Conservation (phyloP, 192 early-diverging fungal genomes). For the Dissophora globulifera region DNA sequence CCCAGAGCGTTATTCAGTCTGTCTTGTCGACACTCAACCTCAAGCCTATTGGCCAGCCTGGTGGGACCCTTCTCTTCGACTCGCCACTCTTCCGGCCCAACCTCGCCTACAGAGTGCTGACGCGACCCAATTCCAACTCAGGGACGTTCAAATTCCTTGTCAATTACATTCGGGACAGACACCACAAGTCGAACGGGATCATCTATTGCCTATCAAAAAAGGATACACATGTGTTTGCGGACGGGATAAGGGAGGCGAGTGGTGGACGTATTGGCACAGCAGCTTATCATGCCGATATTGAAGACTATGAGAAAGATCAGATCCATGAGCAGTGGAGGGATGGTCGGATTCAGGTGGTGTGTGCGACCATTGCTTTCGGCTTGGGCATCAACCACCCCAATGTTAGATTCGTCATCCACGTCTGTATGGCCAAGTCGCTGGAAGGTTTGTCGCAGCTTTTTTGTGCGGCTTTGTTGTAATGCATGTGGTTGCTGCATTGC, state of each 20-base stretch:
- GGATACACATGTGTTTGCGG: constrained; percentile 67
- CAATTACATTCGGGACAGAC: constrained; percentile 65
- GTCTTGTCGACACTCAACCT: constrained; percentile 35
- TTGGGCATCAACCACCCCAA: constrained; percentile 79
- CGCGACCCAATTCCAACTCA: constrained; percentile 51
- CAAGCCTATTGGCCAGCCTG: constrained; percentile 20
- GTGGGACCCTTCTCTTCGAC: constrained; percentile 65
- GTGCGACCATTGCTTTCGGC: constrained; percentile 86
- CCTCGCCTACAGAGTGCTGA: constrained; percentile 69
- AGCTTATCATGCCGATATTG: constrained; percentile 75
- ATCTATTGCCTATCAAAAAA: constrained; percentile 76
- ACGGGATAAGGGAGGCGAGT: constrained; percentile 60
- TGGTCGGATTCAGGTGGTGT: constrained; percentile 69
- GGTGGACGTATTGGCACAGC: constrained; percentile 58
- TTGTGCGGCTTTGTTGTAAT: neutral
- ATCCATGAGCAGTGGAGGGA: constrained; percentile 77
- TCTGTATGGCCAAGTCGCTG: constrained; percentile 73
- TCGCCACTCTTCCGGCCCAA: constrained; percentile 73
- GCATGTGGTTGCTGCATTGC: neutral
- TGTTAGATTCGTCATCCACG: constrained; percentile 79
- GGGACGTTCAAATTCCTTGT: constrained; percentile 61
- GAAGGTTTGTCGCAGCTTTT: constrained; percentile 35
- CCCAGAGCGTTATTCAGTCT: constrained; percentile 38
- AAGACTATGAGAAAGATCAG: constrained; percentile 50
- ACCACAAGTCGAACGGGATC: constrained; percentile 66